Conservation (phyloP, 2,329 filamentous ascomycete genomes). For the Colletotrichum agaves region DNA sequence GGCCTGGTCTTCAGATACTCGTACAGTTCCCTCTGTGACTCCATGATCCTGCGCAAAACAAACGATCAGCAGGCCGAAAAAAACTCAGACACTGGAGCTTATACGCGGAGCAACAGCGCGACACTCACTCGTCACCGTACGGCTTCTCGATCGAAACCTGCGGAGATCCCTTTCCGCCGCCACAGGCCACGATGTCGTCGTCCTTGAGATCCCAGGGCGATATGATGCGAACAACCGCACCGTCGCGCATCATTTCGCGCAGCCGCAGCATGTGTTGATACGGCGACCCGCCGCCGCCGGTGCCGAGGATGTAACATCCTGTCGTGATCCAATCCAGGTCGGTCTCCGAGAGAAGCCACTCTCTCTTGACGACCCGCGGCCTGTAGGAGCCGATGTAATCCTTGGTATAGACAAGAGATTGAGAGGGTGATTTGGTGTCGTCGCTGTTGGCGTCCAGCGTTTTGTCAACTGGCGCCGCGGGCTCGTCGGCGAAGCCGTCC, state of each 20-base stretch:
- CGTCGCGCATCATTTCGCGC: constrained; percentile 60
- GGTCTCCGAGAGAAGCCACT: not conserved
- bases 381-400: not conserved
- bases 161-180: not conserved
- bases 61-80: not conserved
- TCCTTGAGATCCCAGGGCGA: not conserved
- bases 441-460: not conserved
- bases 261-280: constrained; percentile 58
- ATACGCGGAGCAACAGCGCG: not conserved
- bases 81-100: too few relatives aligned
- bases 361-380: not conserved
- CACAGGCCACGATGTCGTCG: not conserved
- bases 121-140: not conserved
- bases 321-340: constrained; percentile 48
- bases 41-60: not conserved
- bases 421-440: rapidly evolving
- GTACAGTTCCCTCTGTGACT: constrained; percentile 51
- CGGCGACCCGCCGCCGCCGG: constrained; percentile 50
- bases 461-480: not conserved
- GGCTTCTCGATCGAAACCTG: not conserved
- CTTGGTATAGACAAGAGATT: not conserved
- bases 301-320: constrained; percentile 51
- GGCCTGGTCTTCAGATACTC: constrained; percentile 54
- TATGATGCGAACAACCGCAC: constrained; percentile 55
- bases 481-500: not conserved